Conservation (phyloP, 2,329 filamentous ascomycete species). For the Byssothecium circinans region DNA sequence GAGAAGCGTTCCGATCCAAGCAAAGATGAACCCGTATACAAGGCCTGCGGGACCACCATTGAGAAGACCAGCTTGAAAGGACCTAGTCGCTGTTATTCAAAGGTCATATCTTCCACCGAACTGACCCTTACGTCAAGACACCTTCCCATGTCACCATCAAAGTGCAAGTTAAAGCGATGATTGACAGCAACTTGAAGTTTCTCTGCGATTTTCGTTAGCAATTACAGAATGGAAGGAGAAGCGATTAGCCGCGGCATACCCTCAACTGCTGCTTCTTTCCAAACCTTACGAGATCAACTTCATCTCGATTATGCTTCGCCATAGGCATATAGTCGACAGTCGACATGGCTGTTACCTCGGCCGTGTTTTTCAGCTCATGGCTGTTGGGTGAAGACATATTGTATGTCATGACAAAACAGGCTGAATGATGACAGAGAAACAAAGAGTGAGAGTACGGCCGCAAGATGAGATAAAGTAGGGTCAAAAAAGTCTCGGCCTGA, state of each 20-base stretch:
- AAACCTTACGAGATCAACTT: neutral
- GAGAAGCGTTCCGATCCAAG: slow-evolving; percentile 2
- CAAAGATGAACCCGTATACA: slow-evolving; percentile 12
- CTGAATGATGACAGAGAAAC: neutral
- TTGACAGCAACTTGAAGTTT: slow-evolving; percentile 16
- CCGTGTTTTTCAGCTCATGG: too few relatives aligned
- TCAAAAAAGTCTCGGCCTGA: neutral
- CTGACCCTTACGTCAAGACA: slow-evolving; percentile 5
- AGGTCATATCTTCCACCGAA: neutral
- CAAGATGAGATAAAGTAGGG: too few relatives aligned
- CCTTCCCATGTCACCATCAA: slow-evolving; percentile 24
- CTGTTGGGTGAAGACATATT: neutral
- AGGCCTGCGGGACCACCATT: slow-evolving; percentile 17
- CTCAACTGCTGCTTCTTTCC: slow-evolving; percentile 2
- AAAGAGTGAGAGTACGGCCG: neutral
- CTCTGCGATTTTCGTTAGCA: slow-evolving; percentile 4
- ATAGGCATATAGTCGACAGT: neutral
- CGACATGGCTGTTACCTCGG: neutral
- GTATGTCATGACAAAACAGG: neutral
- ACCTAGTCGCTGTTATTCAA: slow-evolving; percentile 13
- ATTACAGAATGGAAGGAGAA: neutral
- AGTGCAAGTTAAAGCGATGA: slow-evolving; percentile 18
- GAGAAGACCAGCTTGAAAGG: slow-evolving; percentile 25
- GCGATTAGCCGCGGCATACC: neutral
- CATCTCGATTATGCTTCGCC: neutral